phyloP scores from a whole-genome alignment of 1,284 basidiomycete species.

The Ceraceosorus guamensis region DNA sequence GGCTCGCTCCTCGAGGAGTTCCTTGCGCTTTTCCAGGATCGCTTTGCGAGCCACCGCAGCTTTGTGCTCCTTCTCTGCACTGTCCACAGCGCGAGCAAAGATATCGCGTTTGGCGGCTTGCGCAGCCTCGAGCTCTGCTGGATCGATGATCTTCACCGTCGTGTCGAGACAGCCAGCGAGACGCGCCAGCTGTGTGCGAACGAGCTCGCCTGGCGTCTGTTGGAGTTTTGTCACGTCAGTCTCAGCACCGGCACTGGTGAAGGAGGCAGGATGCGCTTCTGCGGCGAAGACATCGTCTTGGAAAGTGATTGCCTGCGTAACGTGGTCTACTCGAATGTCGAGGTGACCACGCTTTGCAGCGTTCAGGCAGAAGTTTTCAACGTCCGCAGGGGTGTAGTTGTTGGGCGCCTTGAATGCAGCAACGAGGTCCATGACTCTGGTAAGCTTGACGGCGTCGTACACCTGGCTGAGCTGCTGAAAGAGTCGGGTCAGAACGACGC shows the following conservation, averaged over 20 bases:
- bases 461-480: constrained; percentile 89
- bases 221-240: constrained; percentile 39
- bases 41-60: constrained; percentile 41
- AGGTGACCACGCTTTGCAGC: constrained; percentile 84
- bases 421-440: constrained; percentile 44
- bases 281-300: constrained; percentile 58
- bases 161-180: constrained; percentile 43
- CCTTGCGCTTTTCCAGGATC: constrained; percentile 76
- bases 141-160: constrained; percentile 41
- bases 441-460: constrained; percentile 72
- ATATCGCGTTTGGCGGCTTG: constrained; percentile 32
- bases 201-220: constrained; percentile 43
- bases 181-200: constrained; percentile 45
- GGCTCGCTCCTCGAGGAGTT: constrained; percentile 76
- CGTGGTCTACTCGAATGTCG: constrained; percentile 81
- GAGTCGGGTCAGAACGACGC: constrained; percentile 85
- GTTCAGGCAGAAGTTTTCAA: constrained; percentile 71
- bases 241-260: constrained; percentile 6
- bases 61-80: constrained; percentile 44
- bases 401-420: constrained; percentile 44
- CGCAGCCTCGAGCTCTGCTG: constrained; percentile 23
- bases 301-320: constrained; percentile 76
- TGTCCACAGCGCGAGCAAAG: constrained; percentile 38
- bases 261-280: constrained; percentile 33
- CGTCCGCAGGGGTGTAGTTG: constrained; percentile 44